Base-by-base conservation (phyloP, 2,329 filamentous ascomycete species). In the Penicillium psychrosexuale region DNA sequence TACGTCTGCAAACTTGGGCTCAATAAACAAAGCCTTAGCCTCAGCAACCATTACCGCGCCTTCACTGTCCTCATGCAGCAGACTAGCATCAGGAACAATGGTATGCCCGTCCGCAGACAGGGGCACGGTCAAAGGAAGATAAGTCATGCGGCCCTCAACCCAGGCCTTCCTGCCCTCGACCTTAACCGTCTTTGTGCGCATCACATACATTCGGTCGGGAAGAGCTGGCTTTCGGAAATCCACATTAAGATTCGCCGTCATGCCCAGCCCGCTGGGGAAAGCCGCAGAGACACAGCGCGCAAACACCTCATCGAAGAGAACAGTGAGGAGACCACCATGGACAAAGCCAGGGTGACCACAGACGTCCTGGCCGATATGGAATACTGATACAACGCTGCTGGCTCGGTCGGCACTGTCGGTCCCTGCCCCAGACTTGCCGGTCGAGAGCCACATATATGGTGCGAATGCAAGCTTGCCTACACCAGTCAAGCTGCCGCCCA, bases 401-500 rank as follows among this genome's bases (percentile, higher is more conserved):
- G 55, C 31, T 33, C 44, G 47, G 3, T 42, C 22, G 12, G 33
- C 47, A 6, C 9, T 46, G 6, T 33, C 54, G 24, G 60, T 36
- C 9, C 51, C 15, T n/a, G 34, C 8, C 11, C n/a, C 47, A 28
- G 19, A 19, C 33, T 56, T 55, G 9, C 48, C 22, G 1, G 55
- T 61, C 0, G 66, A 61, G 8, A 62, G 61, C 64, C 66, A 72
- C 60, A 71, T 67, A 36, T 91, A 81, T 1, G 92, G 91, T 3
- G 91, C 90, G 0, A 95, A 86, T 1, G 84, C 83, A 59, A 97
- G 83, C 71, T 84, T 88, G 24, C 85, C 84, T 0, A 85, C 80
- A 0, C 91, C 91, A 34, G 87, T 69, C 15, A 97, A 79, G 22
- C 88, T 87, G 5, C 90, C 89, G 24, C 83, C 90, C 0, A 91